phyloP scores from a whole-genome alignment of 2,329 filamentous ascomycete species.

The Fusarium sp. region DNA sequence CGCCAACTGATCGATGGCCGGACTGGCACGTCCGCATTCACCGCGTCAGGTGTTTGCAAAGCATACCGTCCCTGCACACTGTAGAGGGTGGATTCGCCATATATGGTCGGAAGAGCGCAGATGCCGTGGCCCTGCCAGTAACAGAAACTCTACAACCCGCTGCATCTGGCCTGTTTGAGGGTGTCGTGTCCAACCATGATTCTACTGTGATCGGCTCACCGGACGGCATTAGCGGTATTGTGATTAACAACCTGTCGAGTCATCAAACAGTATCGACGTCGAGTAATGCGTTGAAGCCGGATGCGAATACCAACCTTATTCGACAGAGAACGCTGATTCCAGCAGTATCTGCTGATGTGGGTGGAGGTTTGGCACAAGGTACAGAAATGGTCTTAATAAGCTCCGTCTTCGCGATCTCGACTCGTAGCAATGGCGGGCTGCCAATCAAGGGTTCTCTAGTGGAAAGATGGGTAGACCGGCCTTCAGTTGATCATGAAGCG shows the following conservation, averaged over 20 bases:
- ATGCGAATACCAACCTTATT: slow-evolving; percentile 39
- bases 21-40: slow-evolving; percentile 54
- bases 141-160: neutral
- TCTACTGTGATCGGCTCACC: slow-evolving; percentile 23
- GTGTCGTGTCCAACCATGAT: neutral
- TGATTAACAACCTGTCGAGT: rapidly evolving
- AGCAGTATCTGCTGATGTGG: neutral
- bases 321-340: slow-evolving; percentile 39
- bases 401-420: slow-evolving; percentile 29
- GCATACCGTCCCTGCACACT: slow-evolving; percentile 14
- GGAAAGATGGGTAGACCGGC: slow-evolving; percentile 20
- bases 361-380: neutral
- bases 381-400: slow-evolving; percentile 19
- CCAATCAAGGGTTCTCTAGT: neutral
- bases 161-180: neutral
- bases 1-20: slow-evolving; percentile 52
- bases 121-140: slow-evolving; percentile 19
- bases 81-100: slow-evolving; percentile 44
- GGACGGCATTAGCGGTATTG: slow-evolving; percentile 33
- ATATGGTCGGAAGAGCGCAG: slow-evolving; percentile 1
- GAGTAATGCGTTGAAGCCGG: slow-evolving; percentile 32
- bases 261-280: neutral
- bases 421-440: neutral
- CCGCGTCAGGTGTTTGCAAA: slow-evolving; percentile 3
- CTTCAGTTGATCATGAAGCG: neutral